Evolutionary conservation across 306 rosid species (phyloP), one percentile per base, ranked within the genome.

Genomic region (Dalbergia cultrata): DNA sequence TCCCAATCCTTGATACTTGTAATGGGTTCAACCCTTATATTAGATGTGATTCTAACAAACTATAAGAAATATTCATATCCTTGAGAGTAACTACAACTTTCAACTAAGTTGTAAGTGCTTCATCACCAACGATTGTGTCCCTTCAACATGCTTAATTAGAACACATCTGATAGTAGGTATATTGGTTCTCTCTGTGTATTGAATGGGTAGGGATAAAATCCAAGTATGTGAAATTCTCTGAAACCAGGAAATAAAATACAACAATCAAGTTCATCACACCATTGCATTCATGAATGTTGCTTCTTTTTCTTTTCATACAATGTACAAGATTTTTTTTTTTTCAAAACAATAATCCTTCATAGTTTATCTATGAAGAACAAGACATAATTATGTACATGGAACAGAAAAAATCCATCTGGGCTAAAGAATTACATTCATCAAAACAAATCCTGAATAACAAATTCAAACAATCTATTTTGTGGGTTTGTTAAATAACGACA

Each of bases 401-500:
- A 70, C 50, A 45, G 52, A 71, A 49, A 43, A 61, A 73, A 39
- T 72, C 83, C 85, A 82, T 80, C 74, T 68, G 77, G 69, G 80
- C 67, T 57, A 90, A 90, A 90, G 92, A 92, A 92, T 90, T 31
- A 81, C 74, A 77, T 86, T 86, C 76, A 60, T 70, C 74, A 77
- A 77, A 86, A 79, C 81, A 87, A 84, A 85, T 86, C 80, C 82
- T 84, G 85, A 84, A 81, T 71, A 81, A 74, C 78, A 85, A 68
- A 72, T 77, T 78, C 78, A 64, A 86, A 76, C 76, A 87, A 77
- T 80, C 87, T 80, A 79, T 83, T 82, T 86, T 45, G 67, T 67
- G 73, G 57, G 53, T 72, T 74, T 81, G 75, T 47, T 75, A 37
- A 44, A 81, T 50, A 74, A 70, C 63, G 82, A n/a, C 64, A 65